These are phyloP conservation scores for Funneliformis caledonium DNA, from an alignment of 371 early-diverging fungal species.

Conservation along the genomic window DNA sequence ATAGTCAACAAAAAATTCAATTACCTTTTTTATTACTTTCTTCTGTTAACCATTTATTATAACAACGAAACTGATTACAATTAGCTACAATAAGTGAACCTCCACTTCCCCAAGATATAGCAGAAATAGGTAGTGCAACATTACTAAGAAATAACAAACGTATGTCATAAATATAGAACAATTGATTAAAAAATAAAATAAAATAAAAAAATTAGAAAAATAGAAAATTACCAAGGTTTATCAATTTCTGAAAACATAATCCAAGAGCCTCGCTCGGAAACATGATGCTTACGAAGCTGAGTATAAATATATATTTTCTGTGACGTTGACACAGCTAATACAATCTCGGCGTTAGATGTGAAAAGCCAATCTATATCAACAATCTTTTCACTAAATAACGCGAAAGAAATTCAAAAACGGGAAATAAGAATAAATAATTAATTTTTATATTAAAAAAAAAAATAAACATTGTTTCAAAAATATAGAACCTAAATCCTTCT, in stretches of 20 bases:
- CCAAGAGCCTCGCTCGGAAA: conserved; percentile 49
- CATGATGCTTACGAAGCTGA: conserved; percentile 48
- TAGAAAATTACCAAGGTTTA: conserved; percentile 48
- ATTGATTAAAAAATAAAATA: conserved; percentile 47
- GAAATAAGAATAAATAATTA: neutral
- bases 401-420: neutral
- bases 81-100: conserved; percentile 69
- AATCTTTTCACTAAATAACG: conserved; percentile 26
- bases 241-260: conserved; percentile 52
- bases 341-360: conserved; percentile 72
- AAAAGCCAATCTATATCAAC: conserved; percentile 70
- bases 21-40: conserved; percentile 51
- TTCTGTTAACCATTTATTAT: conserved; percentile 71
- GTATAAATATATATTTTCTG: conserved; percentile 58
- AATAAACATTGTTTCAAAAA: neutral
- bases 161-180: conserved; percentile 43
- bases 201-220: too few relatives aligned
- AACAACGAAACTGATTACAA: conserved; percentile 60
- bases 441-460: neutral
- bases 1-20: conserved; percentile 33
- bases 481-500: conserved; percentile 2
- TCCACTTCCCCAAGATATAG: conserved; percentile 68
- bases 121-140: conserved; percentile 50
- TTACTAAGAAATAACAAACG: conserved; percentile 42
- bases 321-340: conserved; percentile 66